These are phyloP conservation scores for Corylus americana DNA, from an alignment of 306 rosid species.

Conservation along the genomic window DNA sequence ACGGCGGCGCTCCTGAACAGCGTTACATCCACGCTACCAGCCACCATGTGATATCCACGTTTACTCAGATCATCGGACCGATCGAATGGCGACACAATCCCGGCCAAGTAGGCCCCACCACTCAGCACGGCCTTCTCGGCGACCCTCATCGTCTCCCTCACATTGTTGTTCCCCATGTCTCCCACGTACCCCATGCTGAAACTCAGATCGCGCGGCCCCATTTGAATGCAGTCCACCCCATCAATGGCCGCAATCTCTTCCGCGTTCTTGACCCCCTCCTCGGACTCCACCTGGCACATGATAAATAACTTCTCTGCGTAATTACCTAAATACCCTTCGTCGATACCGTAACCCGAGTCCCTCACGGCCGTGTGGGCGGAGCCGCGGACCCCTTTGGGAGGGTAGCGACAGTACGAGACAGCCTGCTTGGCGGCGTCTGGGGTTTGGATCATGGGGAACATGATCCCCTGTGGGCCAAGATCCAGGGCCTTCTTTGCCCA, in stretches of 20 bases:
- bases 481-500: conserved; percentile 92
- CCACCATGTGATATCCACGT: conserved; percentile 74
- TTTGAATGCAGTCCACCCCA: conserved; percentile 81
- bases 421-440: conserved; percentile 54
- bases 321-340: conserved; percentile 63
- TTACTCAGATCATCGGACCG: conserved; percentile 45
- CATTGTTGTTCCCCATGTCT: conserved; percentile 76
- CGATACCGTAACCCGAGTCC: conserved; percentile 69
- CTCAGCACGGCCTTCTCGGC: conserved; percentile 65
- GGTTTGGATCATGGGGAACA: conserved; percentile 83
- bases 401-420: conserved; percentile 70
- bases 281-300: conserved; percentile 70
- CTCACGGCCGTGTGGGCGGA: conserved; percentile 77
- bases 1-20: conserved; percentile 55
- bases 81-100: conserved; percentile 64
- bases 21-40: conserved; percentile 66
- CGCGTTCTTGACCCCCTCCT: conserved; percentile 45
- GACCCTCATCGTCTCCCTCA: conserved; percentile 49
- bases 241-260: conserved; percentile 61
- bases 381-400: conserved; percentile 71
- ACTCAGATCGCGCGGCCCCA: conserved; percentile 89
- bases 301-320: conserved; percentile 67
- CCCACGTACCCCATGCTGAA: conserved; percentile 74
- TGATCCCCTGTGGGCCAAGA: conserved; percentile 81
- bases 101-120: conserved; percentile 50